Evolutionary conservation across 371 early-diverging fungal species (phyloP), one percentile per base, ranked within the genome.

Genomic region (Chytridium lagenaria): DNA sequence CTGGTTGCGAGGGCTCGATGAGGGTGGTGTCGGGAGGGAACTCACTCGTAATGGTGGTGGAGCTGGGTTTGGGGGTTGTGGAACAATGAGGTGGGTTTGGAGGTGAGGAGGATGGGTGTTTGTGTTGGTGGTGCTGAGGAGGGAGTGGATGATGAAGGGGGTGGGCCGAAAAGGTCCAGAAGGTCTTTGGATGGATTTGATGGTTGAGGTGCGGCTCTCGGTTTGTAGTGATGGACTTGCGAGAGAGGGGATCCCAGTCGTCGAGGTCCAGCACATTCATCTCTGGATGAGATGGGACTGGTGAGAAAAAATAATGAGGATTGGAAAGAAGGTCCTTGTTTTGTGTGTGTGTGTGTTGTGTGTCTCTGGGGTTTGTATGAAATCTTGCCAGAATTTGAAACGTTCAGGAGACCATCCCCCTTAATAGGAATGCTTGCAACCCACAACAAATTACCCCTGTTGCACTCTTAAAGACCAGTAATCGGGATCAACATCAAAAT

Each of bases 1-100:
- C 15, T 66, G 7, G 19, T 40, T 66, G 3, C 28, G 39, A 5
- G 66, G 66, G 44, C 39, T 38, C 16, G 37, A 39, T 2, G 66
- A 66, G 23, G 66, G 66, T 10, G 44, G 66, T 39, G 66, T 66
- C 12, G 61, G 61, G 16, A 61, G 61, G 30, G 61, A 52, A 23
- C 55, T 52, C 16, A 26, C 23, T 52, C 55, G 7, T 19, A 7
- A 19, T 19, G 55, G 26, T 5, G 55, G 55, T 5, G n/a, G 26
- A 23, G 63, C 28, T 23, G 63, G 38, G 7, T 57, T 63, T 7
- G 23, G 33, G 38, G 19, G 63, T 33, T 63, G 63, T 30, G 15
- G 3, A 33, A 23, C 5, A 10, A 23, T 22, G 57, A 23, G 23
- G 7, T 5, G 7, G 7, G 57, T 26, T 57, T 30, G 57, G 7